A percentile compares a stretch with the other conserved stretches of the same genome.
Conservation (phyloP, 2,329 filamentous ascomycete genomes). For the Chalaropsis thielavioides region DNA sequence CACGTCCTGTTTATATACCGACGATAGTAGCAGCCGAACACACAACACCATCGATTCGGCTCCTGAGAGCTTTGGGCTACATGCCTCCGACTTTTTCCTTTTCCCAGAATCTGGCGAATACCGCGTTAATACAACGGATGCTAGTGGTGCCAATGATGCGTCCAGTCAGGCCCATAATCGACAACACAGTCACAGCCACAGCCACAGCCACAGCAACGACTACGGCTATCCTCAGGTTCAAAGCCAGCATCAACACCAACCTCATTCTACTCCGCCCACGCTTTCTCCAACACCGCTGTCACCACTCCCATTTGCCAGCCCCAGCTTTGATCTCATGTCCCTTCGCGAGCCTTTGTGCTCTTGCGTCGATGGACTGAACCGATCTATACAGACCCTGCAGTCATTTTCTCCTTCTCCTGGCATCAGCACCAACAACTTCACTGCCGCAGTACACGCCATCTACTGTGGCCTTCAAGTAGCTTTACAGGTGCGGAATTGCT, state of each 20-base stretch:
- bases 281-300: neutral
- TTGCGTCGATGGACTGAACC: conserved; percentile 37
- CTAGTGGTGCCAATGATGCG: neutral
- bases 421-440: neutral
- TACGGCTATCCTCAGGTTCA: neutral
- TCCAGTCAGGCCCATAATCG: neutral
- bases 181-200: too few relatives aligned
- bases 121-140: neutral
- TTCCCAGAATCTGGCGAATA: neutral
- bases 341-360: conserved; percentile 27
- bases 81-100: neutral
- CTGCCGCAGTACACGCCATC: too few relatives aligned
- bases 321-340: neutral
- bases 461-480: neutral
- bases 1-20: neutral
- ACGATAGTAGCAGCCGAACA: neutral
- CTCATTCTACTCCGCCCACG: neutral
- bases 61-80: neutral
- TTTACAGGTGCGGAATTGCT: neutral
- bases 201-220: neutral
- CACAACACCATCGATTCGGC: neutral
- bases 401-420: neutral
- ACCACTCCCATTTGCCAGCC: neutral
- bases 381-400: conserved; percentile 36
- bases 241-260: neutral